A percentile compares a stretch with the other conserved stretches of the same genome.
Conservation (phyloP, 352 stramenopile species). For the Plasmopara viticola region DNA sequence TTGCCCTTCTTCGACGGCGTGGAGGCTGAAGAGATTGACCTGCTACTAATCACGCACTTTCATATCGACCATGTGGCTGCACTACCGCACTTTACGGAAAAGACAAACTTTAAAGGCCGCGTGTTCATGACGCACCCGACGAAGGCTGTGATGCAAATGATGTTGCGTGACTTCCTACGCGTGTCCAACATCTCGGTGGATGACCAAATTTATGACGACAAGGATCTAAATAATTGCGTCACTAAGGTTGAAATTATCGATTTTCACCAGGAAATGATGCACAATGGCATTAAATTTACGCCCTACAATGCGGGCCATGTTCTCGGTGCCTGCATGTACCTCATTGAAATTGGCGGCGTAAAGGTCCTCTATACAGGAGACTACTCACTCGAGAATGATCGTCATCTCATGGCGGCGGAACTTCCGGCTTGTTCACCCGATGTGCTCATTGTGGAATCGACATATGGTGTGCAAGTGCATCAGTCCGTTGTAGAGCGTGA, state of each 20-base stretch:
- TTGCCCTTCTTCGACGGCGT: conserved; percentile 98
- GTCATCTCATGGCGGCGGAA: conserved; percentile 94
- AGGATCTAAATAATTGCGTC: conserved; percentile 95
- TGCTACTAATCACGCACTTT: conserved; percentile 99
- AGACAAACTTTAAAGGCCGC: conserved; percentile 95
- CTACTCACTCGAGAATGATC: conserved; percentile 97
- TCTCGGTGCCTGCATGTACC: conserved; percentile 98
- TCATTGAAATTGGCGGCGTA: conserved; percentile 97
- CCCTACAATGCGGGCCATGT: conserved; percentile 99
- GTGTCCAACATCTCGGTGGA: conserved; percentile 93
- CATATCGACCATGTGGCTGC: conserved; percentile 99
- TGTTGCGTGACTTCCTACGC: conserved; percentile 96
- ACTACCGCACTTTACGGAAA: conserved; percentile 98
- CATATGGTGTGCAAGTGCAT: conserved; percentile 97
- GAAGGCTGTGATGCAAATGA: conserved; percentile 97
- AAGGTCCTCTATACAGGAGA: conserved; percentile 98
- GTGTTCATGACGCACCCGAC: conserved; percentile 99
- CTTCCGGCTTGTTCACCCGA: conserved; percentile 87
- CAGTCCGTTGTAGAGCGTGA: conserved; percentile 94
- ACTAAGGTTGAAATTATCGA: conserved; percentile 98
- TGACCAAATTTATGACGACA: conserved; percentile 90
- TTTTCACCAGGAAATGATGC: conserved; percentile 96
- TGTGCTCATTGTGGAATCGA: conserved; percentile 99
- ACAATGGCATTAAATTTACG: conserved; percentile 97
- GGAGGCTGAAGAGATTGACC: conserved; percentile 92